These are phyloP conservation scores for Elaeis guineensis DNA, from an alignment of 176 grass and related monocot species.

Conservation along the genomic window DNA sequence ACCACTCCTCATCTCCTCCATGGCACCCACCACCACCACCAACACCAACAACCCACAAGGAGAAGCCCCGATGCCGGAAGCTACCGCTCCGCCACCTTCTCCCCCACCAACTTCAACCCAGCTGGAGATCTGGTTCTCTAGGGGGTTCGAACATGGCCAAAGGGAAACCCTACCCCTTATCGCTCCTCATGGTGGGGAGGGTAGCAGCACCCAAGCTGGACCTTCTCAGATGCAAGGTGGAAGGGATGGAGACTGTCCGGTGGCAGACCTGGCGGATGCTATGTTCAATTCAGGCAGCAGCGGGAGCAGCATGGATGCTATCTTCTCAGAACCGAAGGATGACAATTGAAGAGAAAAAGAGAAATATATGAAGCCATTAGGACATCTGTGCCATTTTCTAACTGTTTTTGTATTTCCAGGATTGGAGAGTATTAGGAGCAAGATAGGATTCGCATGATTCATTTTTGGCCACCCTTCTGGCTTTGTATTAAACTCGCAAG, in stretches of 20 bases:
- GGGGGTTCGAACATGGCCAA: neutral
- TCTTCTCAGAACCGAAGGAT: slow-evolving; percentile 36
- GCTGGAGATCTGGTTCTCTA: slow-evolving; percentile 38
- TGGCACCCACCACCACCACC: neutral
- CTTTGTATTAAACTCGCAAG: too few relatives aligned
- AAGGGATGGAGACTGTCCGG: slow-evolving; percentile 29
- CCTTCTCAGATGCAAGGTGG: neutral
- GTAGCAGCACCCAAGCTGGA: neutral
- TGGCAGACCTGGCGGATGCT: slow-evolving; percentile 50
- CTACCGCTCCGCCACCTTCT: neutral
- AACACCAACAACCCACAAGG: neutral
- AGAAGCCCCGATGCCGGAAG: neutral
- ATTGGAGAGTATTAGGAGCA: too few relatives aligned
- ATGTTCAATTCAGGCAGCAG: slow-evolving; percentile 66
- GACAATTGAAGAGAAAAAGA: neutral
- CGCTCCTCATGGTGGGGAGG: neutral
- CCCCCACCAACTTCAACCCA: slow-evolving; percentile 43
- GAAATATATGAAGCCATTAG: neutral
- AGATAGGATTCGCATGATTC: too few relatives aligned
- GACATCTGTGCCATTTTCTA: too few relatives aligned
- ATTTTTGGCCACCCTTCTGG: too few relatives aligned
- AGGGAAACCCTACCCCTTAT: too few relatives aligned
- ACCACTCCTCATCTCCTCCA: slow-evolving; percentile 42
- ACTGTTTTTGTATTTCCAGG: too few relatives aligned
- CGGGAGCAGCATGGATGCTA: slow-evolving; percentile 58